Conservation (phyloP, 441 rosid species). For the Biscutella laevigata region DNA sequence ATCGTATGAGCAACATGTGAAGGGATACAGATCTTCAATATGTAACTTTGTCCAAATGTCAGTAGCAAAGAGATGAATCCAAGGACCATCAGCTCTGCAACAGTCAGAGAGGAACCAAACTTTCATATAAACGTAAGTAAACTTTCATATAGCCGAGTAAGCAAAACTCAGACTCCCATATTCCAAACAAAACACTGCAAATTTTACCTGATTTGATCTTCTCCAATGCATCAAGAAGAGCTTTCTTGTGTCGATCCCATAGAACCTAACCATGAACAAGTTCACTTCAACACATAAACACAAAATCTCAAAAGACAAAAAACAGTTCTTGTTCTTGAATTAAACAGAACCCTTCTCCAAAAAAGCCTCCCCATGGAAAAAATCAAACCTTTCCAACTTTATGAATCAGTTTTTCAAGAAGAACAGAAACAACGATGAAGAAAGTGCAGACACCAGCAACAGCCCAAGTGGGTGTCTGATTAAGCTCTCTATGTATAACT, state of each 20-base stretch:
- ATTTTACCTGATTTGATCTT: constrained; percentile 71
- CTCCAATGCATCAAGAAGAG: constrained; percentile 70
- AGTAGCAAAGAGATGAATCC: constrained; percentile 81
- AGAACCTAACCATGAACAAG: constrained; percentile 44
- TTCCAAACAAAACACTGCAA: not conserved
- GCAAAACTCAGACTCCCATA: too few relatives aligned
- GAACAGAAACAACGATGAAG: constrained; percentile 49
- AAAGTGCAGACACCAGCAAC: constrained; percentile 55
- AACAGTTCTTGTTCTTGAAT: too few relatives aligned
- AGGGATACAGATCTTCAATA: constrained; percentile 55
- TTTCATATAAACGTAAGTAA: too few relatives aligned
- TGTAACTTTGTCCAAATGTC: constrained; percentile 56
- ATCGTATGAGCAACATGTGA: constrained; percentile 40
- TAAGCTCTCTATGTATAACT: constrained; percentile 37
- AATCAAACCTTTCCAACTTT: constrained; percentile 32
- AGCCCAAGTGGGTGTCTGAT: constrained; percentile 79
- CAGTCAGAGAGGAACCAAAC: not conserved
- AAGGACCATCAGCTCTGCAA: constrained; percentile 77
- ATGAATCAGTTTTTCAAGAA: constrained; percentile 54
- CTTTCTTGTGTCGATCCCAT: constrained; percentile 62
- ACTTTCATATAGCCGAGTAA: too few relatives aligned
- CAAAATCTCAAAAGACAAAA: not conserved
- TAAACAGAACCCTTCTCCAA: too few relatives aligned
- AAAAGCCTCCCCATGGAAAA: too few relatives aligned
- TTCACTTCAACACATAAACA: too few relatives aligned